Evolutionary conservation across 2,329 filamentous ascomycete genomes (phyloP), one percentile per base, ranked within the genome.

Genomic region (Rugonectria rugulosa): DNA sequence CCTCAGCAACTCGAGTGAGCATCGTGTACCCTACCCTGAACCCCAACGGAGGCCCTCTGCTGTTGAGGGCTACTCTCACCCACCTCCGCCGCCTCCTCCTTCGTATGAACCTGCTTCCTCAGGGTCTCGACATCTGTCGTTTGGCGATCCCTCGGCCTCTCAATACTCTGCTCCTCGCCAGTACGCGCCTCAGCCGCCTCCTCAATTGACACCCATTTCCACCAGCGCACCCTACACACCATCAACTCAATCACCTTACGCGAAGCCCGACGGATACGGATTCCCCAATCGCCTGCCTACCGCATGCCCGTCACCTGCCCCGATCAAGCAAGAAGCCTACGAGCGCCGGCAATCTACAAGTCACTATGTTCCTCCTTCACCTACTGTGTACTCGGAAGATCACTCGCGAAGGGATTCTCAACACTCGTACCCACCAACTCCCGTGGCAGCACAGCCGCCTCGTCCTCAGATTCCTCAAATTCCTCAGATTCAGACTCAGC

Each of bases 1-100:
- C 6, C 75, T 81, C 27, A 88, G 86, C 68, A 85, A 84, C 64
- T 81, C 83, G 43, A 85, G 81, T 62, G 74, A 81, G 14, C 80
- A 81, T 24, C 75, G 76, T 10, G 65, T 72, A 15, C 76, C 75
- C 2, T 82, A 79, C 53, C 66, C 57, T 12, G 78, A 79, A 23
- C 65, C 73, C 7, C 71, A 75, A 31, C 77, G 81, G 21, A 76
- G 81, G 24, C 78, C 79, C 6, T 81, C 81, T 15, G 75, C 68
- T n/a, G 73, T 75, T 11, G 81, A 82, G 24, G 75, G 78, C 34
- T 77, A 79, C 45, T 64, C 67, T 1, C 37, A 40, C 37, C 74
- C 27, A 56, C 77, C 46, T 57, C 76, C 59, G 32, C 72, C 77
- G 17, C 65, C 71, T 1, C 75, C 75, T 23, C 70, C 75, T 45